phyloP scores from a whole-genome alignment of 2,329 filamentous ascomycete species.

The Cladobotryum protrusum region DNA sequence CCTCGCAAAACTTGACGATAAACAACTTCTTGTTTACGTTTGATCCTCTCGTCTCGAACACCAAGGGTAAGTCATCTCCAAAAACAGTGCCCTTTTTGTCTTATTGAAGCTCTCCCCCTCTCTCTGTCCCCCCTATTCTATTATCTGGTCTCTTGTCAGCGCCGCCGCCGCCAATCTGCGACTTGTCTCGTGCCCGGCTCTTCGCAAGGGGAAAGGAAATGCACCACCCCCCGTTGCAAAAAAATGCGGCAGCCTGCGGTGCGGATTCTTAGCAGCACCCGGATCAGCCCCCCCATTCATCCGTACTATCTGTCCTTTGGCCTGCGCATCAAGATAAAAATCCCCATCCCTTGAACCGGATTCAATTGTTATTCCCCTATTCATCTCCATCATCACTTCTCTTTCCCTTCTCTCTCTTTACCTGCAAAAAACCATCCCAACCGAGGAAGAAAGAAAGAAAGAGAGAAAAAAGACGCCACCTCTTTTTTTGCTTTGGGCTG shows the following conservation, averaged over 20 bases:
- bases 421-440: conserved; percentile 6
- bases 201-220: no score
- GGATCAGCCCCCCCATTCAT: conserved; percentile 1
- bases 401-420: conserved; percentile 6
- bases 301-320: conserved; percentile 21
- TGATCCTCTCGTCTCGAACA: conserved; percentile 8
- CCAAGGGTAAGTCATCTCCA: conserved; percentile 5
- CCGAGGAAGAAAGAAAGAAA: neutral
- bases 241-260: conserved; percentile 13
- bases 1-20: conserved; percentile 6
- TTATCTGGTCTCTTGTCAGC: neutral
- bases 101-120: neutral
- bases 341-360: conserved; percentile 5
- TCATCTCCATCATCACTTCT: conserved; percentile 5
- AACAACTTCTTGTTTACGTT: conserved; percentile 7
- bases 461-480: conserved; percentile 17
- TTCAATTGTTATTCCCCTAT: neutral
- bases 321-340: conserved; percentile 13
- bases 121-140: neutral
- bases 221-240: conserved; percentile 3
- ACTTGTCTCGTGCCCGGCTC: no score
- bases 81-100: no score
- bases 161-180: no score
- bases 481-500: conserved; percentile 7
- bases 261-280: conserved; percentile 1